phyloP scores from a whole-genome alignment of 371 early-diverging fungal genomes.

The Blakeslea trispora region DNA sequence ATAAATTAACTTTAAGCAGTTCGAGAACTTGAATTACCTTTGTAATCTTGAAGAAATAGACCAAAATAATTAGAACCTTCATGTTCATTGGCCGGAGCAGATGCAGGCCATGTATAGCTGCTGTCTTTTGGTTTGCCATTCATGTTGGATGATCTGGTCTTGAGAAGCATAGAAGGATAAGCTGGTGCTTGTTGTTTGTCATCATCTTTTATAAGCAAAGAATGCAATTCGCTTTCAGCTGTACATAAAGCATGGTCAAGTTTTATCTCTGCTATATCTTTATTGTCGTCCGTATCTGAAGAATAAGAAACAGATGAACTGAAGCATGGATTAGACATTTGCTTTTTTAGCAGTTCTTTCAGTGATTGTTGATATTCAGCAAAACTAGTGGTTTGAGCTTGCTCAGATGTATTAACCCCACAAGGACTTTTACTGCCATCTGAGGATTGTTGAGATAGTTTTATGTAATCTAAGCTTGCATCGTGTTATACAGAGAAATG shows the following conservation, averaged over 20 bases:
- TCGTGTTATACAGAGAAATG: not conserved
- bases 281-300: constrained; percentile 21
- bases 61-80: constrained; percentile 18
- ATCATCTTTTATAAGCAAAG: not conserved
- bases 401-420: not conserved
- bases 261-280: constrained; percentile 36
- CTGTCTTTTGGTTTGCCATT: constrained; percentile 1
- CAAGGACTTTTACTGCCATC: not conserved
- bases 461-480: constrained; percentile 14
- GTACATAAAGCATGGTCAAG: not conserved
- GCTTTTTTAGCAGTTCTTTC: constrained; percentile 14
- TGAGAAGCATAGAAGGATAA: constrained; percentile 30
- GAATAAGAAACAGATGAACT: constrained; percentile 8
- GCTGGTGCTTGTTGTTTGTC: constrained; percentile 15
- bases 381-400: not conserved
- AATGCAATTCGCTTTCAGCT: not conserved
- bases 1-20: not conserved
- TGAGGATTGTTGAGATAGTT: not conserved
- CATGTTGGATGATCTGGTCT: not conserved
- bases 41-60: not conserved
- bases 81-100: constrained; percentile 10
- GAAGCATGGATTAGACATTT: constrained; percentile 8
- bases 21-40: not conserved
- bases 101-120: constrained; percentile 5
- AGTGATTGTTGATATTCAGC: constrained; percentile 20